A percentile compares a stretch with the other conserved stretches of the same genome.
These are phyloP conservation scores for Rhodotorula kratochvilovae DNA, from an alignment of 768 basidiomycete genomes.

Conservation along the genomic window DNA sequence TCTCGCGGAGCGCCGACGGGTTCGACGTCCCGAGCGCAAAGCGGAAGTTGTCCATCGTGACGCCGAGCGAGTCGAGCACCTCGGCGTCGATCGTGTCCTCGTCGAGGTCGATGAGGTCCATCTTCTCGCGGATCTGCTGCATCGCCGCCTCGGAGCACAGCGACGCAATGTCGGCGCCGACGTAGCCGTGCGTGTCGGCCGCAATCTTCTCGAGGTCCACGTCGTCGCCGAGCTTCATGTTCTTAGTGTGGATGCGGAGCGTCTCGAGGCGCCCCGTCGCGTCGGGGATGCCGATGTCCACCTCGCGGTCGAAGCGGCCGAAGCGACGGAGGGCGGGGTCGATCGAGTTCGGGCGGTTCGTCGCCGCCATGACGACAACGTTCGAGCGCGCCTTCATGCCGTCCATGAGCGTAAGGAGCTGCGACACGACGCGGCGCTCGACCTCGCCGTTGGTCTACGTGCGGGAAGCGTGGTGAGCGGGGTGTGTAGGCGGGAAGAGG, in stretches of 20 bases:
- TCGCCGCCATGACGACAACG: slow-evolving; percentile 99
- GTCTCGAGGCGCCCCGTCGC: slow-evolving; percentile 98
- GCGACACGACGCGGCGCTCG: slow-evolving; percentile 97
- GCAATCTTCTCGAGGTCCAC: slow-evolving; percentile 99
- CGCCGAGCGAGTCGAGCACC: slow-evolving; percentile 95
- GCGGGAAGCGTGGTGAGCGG: not conserved
- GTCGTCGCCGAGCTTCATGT: slow-evolving; percentile 96
- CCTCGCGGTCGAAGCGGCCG: slow-evolving; percentile 98
- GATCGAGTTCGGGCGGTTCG: slow-evolving; percentile 97
- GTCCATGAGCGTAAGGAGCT: slow-evolving; percentile 97
- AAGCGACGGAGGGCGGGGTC: slow-evolving; percentile 98
- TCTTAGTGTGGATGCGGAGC: slow-evolving; percentile 98
- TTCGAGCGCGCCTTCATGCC: slow-evolving; percentile 91
- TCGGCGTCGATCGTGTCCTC: slow-evolving; percentile 99
- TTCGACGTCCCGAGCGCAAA: slow-evolving; percentile 96
- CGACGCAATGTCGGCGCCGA: slow-evolving; percentile 95
- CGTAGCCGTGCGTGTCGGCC: slow-evolving; percentile 98
- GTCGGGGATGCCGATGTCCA: slow-evolving; percentile 98
- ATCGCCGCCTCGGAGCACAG: slow-evolving; percentile 99
- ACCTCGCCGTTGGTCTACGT: slow-evolving; percentile 95
- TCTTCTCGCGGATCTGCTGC: slow-evolving; percentile 99
- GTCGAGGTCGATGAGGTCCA: slow-evolving; percentile 83
- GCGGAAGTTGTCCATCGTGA: slow-evolving; percentile 99
- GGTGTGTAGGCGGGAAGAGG: not conserved
- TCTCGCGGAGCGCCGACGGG: slow-evolving; percentile 97